These are phyloP conservation scores for Viola odorata DNA, from an alignment of 345 rosid genomes.

Conservation along the genomic window DNA sequence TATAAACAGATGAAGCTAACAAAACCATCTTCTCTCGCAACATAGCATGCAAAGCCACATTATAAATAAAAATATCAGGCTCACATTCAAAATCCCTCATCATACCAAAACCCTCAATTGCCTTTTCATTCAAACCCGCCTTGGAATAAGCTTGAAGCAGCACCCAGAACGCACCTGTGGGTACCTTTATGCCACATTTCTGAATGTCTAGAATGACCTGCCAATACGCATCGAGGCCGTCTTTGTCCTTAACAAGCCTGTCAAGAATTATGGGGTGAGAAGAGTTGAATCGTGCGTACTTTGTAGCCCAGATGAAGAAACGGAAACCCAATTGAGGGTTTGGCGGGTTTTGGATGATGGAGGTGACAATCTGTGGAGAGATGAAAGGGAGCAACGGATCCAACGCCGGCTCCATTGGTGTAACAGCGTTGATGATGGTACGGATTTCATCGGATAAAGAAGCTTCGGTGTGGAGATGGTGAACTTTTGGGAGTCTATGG, in stretches of 20 bases:
- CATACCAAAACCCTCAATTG: slow-evolving; percentile 64
- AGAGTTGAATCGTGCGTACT: slow-evolving; percentile 42
- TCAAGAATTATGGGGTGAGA: slow-evolving; percentile 31
- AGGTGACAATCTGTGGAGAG: slow-evolving; percentile 35
- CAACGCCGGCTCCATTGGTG: slow-evolving; percentile 61
- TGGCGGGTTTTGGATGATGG: slow-evolving; percentile 39
- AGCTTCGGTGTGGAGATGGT: slow-evolving; percentile 16
- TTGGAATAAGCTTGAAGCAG: slow-evolving; percentile 54
- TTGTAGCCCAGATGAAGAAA: slow-evolving; percentile 74
- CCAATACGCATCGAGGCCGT: slow-evolving; percentile 53
- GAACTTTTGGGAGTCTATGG: slow-evolving; percentile 15
- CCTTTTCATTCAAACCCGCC: slow-evolving; percentile 53
- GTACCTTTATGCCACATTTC: slow-evolving; percentile 26
- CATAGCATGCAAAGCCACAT: slow-evolving; percentile 42
- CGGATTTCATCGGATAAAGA: slow-evolving; percentile 42
- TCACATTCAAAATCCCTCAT: slow-evolving; percentile 62
- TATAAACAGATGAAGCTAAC: slow-evolving; percentile 60
- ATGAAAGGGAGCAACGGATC: slow-evolving; percentile 55
- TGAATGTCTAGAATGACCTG: slow-evolving; percentile 50
- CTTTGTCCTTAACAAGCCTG: slow-evolving; percentile 41
- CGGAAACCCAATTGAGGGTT: slow-evolving; percentile 50
- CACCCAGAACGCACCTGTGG: slow-evolving; percentile 46
- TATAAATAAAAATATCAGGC: slow-evolving; percentile 62
- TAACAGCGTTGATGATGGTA: slow-evolving; percentile 33
- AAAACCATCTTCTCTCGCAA: slow-evolving; percentile 35